Evolutionary conservation across 1,284 basidiomycete species (phyloP), one percentile per base, ranked within the genome.

Genomic region (Microbotryum intermedium): DNA sequence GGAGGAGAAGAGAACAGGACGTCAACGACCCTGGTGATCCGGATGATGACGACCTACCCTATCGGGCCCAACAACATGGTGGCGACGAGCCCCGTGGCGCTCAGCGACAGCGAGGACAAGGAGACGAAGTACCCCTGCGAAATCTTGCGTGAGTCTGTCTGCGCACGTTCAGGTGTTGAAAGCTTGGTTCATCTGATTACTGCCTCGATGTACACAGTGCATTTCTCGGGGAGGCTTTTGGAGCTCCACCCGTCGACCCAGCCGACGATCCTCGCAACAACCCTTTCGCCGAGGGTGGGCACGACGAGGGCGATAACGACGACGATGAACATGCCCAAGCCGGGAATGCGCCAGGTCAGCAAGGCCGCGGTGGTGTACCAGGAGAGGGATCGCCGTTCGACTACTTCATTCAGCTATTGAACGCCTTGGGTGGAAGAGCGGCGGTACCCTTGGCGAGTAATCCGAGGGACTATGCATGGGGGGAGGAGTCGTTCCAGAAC

Each of bases 141-240:
- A 66, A 66, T 29, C 57, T 66, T 13, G 65, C 65, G 2, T 43
- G 42, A 25, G 46, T 48, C 2, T 6, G 13, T 6, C 4, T 51
- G 25, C 5, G 30, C 50, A 16, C 26, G 23, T 13, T 30, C 20
- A 30, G 57, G n/a, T 29, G 58, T 55, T 21, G n/a, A 16, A 26
- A 9, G 9, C 51, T 39, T 23, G 20, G 4, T 23, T 20, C 16
- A 11, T 6, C 23, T 20, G 48, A 28, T 34, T 7, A 21, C 20
- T 39, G 7, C 47, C 23, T 13, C 26, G 2, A 6, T 10, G 4
- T 18, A 11, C 20, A 18, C 3, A 16, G n/a, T 2, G 43, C 50
- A 62, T 67, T 67, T 54, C 62, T 67, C 42, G 58, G 60, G 30
- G 65, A 67, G 20, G 65, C 65, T 4, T 67, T 67, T 30, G 60